Percentiles rank a stretch among this genome's conserved stretches.
Evolutionary conservation across 2,329 filamentous ascomycete genomes (phyloP).

Genomic region (Fusarium buxicola): DNA sequence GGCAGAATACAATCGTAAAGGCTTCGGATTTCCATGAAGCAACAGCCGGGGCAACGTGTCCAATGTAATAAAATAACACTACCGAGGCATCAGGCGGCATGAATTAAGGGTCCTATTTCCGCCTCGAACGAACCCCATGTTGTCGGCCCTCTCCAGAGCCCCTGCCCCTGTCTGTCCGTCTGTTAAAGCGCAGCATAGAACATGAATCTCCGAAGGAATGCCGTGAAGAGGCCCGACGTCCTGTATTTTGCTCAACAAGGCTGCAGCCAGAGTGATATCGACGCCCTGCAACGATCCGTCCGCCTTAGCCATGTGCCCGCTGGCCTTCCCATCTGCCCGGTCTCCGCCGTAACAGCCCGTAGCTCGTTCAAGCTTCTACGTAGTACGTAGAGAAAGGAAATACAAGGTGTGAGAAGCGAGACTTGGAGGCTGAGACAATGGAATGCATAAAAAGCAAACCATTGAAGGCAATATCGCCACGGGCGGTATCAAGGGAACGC

Average conservation of each 20-base stretch:
- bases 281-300: slow-evolving; percentile 8
- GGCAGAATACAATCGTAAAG: too few species aligned
- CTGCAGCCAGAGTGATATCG: slow-evolving; percentile 2
- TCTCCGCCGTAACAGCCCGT: slow-evolving; percentile 30
- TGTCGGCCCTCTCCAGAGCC: slow-evolving; percentile 12
- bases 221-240: slow-evolving; percentile 23
- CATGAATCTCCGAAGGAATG: slow-evolving; percentile 34
- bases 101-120: slow-evolving; percentile 28
- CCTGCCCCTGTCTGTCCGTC: slow-evolving; percentile 20
- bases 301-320: slow-evolving; percentile 3
- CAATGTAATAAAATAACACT: slow-evolving; percentile 2
- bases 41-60: not conserved
- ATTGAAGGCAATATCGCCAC: slow-evolving; percentile 11
- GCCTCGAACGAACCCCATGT: slow-evolving; percentile 21
- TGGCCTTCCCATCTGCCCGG: slow-evolving; percentile 25
- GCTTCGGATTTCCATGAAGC: not conserved
- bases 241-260: not conserved
- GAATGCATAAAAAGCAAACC: slow-evolving; percentile 31
- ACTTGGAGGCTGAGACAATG: slow-evolving; percentile 25
- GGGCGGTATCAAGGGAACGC: slow-evolving; percentile 12
- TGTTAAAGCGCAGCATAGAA: slow-evolving; percentile 17
- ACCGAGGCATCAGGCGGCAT: slow-evolving; percentile 8
- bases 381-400: not conserved
- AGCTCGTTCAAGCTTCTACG: not conserved
- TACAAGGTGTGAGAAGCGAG: slow-evolving; percentile 14